These are phyloP conservation scores for Baeospora myosura DNA, from an alignment of 1,284 basidiomycete species.

Conservation along the genomic window DNA sequence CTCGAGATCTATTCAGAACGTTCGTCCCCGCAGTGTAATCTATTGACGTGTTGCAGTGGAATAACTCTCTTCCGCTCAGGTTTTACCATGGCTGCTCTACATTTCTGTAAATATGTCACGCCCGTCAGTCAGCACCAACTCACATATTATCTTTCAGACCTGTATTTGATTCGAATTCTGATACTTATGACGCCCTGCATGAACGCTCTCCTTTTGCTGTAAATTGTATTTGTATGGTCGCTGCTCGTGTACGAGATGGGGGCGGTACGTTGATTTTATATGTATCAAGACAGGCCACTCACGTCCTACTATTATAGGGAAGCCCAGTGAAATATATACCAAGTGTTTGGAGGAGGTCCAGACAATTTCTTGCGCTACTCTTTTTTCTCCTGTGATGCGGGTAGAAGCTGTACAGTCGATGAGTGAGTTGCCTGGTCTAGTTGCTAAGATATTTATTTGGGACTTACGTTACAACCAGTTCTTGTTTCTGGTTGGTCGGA, in stretches of 20 bases:
- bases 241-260: slow-evolving; percentile 79
- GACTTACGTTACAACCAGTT: slow-evolving; percentile 36
- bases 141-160: slow-evolving; percentile 32
- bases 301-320: slow-evolving; percentile 29
- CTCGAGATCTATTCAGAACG: slow-evolving; percentile 78
- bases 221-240: slow-evolving; percentile 85
- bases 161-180: slow-evolving; percentile 70
- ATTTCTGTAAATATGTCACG: slow-evolving; percentile 43
- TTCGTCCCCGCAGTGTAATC: slow-evolving; percentile 28
- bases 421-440: slow-evolving; percentile 46
- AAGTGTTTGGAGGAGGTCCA: slow-evolving; percentile 78
- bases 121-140: neutral
- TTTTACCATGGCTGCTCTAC: slow-evolving; percentile 86
- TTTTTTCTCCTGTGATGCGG: slow-evolving; percentile 77
- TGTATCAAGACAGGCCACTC: slow-evolving; percentile 4
- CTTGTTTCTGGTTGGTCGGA: slow-evolving; percentile 87
- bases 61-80: slow-evolving; percentile 29
- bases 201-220: slow-evolving; percentile 80
- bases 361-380: slow-evolving; percentile 73
- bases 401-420: slow-evolving; percentile 86
- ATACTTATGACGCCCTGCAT: slow-evolving; percentile 76
- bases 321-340: slow-evolving; percentile 56
- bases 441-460: slow-evolving; percentile 2
- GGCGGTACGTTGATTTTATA: slow-evolving; percentile 48
- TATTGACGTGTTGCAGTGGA: slow-evolving; percentile 11